Conservation (phyloP, 2,329 filamentous ascomycete genomes). For the Zasmidium angulare region DNA sequence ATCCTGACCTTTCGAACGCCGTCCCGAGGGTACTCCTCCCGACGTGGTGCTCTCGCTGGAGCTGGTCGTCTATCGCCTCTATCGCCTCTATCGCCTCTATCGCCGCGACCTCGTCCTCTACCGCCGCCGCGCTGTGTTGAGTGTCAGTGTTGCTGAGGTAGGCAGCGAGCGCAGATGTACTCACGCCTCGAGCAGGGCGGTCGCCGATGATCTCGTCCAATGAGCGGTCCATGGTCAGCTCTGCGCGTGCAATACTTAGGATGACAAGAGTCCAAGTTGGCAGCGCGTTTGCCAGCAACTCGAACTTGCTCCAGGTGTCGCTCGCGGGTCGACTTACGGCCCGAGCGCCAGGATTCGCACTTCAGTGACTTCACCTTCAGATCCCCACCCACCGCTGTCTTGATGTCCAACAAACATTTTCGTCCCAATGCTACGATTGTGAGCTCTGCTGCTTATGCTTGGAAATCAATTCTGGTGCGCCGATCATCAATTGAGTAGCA, state of each 20-base stretch:
- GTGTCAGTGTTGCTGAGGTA: conserved; percentile 8
- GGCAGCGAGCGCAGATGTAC: background rate
- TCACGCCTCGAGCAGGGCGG: conserved; percentile 51
- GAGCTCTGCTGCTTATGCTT: too few species aligned
- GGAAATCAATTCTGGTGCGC: too few species aligned
- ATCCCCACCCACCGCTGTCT: too few species aligned
- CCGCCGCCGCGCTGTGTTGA: conserved; percentile 25
- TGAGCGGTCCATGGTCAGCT: conserved; percentile 58
- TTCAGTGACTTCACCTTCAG: too few species aligned
- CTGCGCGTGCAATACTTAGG: background rate
- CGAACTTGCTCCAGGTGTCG: too few species aligned
- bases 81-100: too few species aligned
- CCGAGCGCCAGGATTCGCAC: background rate
- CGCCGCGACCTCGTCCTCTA: conserved; percentile 27
- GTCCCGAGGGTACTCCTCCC: conserved; percentile 67
- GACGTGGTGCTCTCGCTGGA: conserved; percentile 64
- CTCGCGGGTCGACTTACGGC: background rate
- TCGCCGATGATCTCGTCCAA: conserved; percentile 65
- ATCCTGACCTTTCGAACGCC: conserved; percentile 80
- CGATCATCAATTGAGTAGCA: too few species aligned
- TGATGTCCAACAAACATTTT: too few species aligned
- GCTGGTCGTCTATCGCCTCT: conserved; percentile 47
- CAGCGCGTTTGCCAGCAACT: background rate
- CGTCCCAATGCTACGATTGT: too few species aligned
- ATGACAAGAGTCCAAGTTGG: background rate